Evolutionary conservation across 306 rosid genomes (phyloP).

Genomic region (Begonia peltatifolia): DNA sequence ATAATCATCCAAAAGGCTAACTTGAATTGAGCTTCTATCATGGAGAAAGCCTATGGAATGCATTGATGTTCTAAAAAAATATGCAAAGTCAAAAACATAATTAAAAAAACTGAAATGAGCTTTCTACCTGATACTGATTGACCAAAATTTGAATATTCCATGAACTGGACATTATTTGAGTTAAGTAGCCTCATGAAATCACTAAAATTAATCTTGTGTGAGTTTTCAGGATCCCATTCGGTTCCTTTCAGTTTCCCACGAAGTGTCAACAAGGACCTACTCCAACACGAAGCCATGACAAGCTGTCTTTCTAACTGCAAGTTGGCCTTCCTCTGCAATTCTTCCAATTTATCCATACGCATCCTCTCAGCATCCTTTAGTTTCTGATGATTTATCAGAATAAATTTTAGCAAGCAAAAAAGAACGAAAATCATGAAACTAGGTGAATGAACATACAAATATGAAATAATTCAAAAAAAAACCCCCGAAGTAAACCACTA

Average conservation of each 20-base stretch:
- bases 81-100: not conserved
- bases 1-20: too few species aligned
- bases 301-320: constrained; percentile 93
- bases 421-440: not conserved
- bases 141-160: constrained; percentile 93
- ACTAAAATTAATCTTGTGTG: constrained; percentile 69
- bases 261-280: constrained; percentile 57
- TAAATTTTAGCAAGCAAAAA: constrained; percentile 1
- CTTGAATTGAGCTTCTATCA: too few species aligned
- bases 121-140: constrained; percentile 66
- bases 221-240: constrained; percentile 89
- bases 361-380: constrained; percentile 67
- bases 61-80: not conserved
- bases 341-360: constrained; percentile 62
- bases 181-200: constrained; percentile 72
- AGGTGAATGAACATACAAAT: not conserved
- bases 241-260: constrained; percentile 83
- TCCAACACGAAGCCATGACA: constrained; percentile 85
- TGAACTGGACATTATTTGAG: constrained; percentile 59
- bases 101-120: not conserved
- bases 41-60: too few species aligned
- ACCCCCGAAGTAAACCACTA: too few species aligned
- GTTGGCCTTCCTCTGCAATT: constrained; percentile 61
- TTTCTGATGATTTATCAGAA: constrained; percentile 33
- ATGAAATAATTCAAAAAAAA: too few species aligned